Base-by-base conservation (phyloP, 1,284 basidiomycete genomes). In the Amylostereum chailletii region DNA sequence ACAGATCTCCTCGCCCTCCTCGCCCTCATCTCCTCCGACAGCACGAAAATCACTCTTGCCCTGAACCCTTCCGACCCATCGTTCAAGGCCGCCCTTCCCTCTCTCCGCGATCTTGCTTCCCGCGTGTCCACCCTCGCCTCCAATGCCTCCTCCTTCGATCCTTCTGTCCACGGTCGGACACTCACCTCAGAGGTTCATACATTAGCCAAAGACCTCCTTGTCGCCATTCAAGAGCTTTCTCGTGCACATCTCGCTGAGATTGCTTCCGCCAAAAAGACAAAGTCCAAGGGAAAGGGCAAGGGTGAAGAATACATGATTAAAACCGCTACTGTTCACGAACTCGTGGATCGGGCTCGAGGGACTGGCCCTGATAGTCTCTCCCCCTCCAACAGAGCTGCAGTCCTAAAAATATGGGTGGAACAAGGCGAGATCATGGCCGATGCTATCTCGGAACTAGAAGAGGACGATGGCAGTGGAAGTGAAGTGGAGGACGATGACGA, bases 1-100 rank as follows among this genome's bases (percentile, higher is more conserved):
- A 71, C 71, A 43, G 86, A 90, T 58, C 67, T 82, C 27, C 54
- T 79, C 19, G 76, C 80, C 1, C 67, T 88, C 32, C 69, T 87
- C 34, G 70, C 78, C 2, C 69, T 87, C 50, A 60, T 87, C n/a
- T 73, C 85, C 62, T 67, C 70, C 6, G 66, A 75, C 27, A 68
- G 76, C 1, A 88, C 83, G 7, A 89, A 84, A 59, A 61, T 86
- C 34, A 70, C 85, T 0, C 71, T 90, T 31, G 71, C 76, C 0
- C 70, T 87, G 39, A 84, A 83, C 33, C 81, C 85, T 2, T 65
- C 77, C 1, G 69, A 69, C 1, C 81, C 81, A 0, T 67, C 78
- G 0, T 77, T 79, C 59, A 60, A 67, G 4, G 79, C 85, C 0
- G 69, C 81, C 3, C 57, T 79, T 3, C 59, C 70, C 1, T 74